Base-by-base conservation (phyloP, 345 rosid species). In the Psidium friedrichsthalianum region DNA sequence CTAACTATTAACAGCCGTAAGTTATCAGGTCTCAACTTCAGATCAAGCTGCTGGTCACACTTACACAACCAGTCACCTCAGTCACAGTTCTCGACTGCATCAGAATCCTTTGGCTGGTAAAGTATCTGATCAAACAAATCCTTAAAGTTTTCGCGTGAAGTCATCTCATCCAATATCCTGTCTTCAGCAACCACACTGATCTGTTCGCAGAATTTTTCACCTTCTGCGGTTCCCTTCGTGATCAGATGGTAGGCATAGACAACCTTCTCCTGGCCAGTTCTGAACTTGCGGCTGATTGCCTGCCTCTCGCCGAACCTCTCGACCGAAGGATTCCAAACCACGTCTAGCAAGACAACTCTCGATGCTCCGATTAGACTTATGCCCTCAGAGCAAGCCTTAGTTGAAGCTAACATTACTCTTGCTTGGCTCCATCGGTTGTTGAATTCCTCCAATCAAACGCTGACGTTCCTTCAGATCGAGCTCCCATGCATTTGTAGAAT, bases 271-370 rank as follows among this genome's bases (percentile, higher is more conserved):
- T 95, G 96, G 1, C 98, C 99, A 25, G 92, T 89, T 84, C 98
- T 90, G 85, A 90, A 94, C 22, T 94, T 96, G 3, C 94, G 91
- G 57, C 96, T 89, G 83, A 95, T 93, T 20, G 98, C 98, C 90
- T 96, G 98, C 74, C 92, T 92, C 85, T 90, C 97, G 4, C 94
- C 96, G 4, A 93, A 88, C 74, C 92, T 92, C 85, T 90, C 97
- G 4, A 95, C 96, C 10, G 93, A 88, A 5, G 98, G 99, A 86
- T 96, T 96, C 98, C 98, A 95, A n/a, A 91, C 92, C 9, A 93
- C 96, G 84, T 95, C 98, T 12, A 96, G 94, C 82, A 94, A 86
- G 49, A 96, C 87, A 20, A 96, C 97, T 87, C 98, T 91, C 3
- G 96, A 96, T 32, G 97, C 98, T 1, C 98, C 96, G 25, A 94